Percentiles rank a stretch among this genome's conserved stretches.
phyloP scores from a whole-genome alignment of 768 basidiomycete genomes.

The Mycena venus region DNA sequence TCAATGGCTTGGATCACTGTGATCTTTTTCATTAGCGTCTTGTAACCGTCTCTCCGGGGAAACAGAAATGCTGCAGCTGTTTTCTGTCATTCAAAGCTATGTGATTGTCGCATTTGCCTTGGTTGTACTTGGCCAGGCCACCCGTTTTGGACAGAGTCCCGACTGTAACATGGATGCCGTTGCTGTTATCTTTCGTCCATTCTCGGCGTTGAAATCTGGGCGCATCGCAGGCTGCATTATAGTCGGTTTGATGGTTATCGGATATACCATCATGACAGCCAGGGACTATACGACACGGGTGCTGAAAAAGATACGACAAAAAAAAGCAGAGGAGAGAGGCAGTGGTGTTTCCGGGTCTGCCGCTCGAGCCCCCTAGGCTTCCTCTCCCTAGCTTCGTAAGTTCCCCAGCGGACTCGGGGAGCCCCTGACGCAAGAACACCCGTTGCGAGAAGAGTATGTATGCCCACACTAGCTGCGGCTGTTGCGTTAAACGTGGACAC shows the following conservation, averaged over 20 bases:
- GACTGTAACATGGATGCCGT: slow-evolving; percentile 4
- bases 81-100: slow-evolving; percentile 7
- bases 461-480: too few species aligned
- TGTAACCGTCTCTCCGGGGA: slow-evolving; percentile 15
- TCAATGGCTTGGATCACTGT: slow-evolving; percentile 17
- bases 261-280: slow-evolving; percentile 9
- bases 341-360: too few species aligned
- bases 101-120: not conserved
- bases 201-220: not conserved
- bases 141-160: slow-evolving; percentile 3
- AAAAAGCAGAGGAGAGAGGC: not conserved
- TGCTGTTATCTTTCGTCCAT: slow-evolving; percentile 13
- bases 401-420: too few species aligned
- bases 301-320: not conserved
- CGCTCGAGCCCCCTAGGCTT: too few species aligned
- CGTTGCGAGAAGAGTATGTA: too few species aligned
- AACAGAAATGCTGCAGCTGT: not conserved
- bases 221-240: not conserved
- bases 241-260: not conserved
- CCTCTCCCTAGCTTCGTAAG: too few species aligned
- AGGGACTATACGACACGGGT: slow-evolving; percentile 4
- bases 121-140: not conserved
- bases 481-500: too few species aligned
- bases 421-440: too few species aligned
- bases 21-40: not conserved